These are phyloP conservation scores for Uncinocarpus reesii DNA, from an alignment of 2,329 filamentous ascomycete species.

Conservation along the genomic window DNA sequence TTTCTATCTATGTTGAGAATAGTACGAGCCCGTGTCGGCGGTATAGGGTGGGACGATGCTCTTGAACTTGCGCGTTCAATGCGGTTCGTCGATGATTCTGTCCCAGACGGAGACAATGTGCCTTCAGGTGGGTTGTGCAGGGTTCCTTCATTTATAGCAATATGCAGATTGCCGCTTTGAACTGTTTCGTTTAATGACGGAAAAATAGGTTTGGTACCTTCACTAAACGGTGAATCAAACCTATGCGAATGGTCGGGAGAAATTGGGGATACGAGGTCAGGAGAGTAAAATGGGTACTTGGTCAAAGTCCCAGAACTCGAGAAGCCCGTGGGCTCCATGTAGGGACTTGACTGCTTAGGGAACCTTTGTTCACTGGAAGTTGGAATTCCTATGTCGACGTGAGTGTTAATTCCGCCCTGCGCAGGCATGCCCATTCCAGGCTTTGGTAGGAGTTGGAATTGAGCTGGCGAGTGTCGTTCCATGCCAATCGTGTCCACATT, in stretches of 20 bases:
- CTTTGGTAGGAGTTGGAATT: constrained; percentile 12
- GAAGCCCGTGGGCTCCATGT: background rate
- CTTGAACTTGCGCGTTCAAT: constrained; percentile 4
- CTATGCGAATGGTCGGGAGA: constrained; percentile 6
- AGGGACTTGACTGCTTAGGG: background rate
- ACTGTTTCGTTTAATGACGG: constrained; percentile 11
- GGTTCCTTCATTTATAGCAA: constrained; percentile 1
- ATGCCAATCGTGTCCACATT: constrained; percentile 33
- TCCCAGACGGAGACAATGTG: background rate
- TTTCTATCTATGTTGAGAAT: constrained; percentile 7
- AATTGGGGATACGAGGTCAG: constrained; percentile 14
- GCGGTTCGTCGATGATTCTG: background rate
- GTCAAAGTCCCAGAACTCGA: constrained; percentile 5
- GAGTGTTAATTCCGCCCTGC: background rate
- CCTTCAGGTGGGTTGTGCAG: constrained; percentile 1
- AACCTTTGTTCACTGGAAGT: constrained; percentile 1
- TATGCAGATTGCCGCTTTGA: background rate
- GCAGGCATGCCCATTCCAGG: constrained; percentile 2
- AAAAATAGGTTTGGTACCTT: constrained; percentile 4
- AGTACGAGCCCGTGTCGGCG: constrained; percentile 2
- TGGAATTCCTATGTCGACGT: background rate
- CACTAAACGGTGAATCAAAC: constrained; percentile 9
- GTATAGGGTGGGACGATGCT: constrained; percentile 3
- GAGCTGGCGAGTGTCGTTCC: constrained; percentile 29
- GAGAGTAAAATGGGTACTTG: constrained; percentile 1